Evolutionary conservation across 139 green algal genomes (phyloP), one percentile per base, ranked within the genome.

Genomic region (Nannochloris sp.): DNA sequence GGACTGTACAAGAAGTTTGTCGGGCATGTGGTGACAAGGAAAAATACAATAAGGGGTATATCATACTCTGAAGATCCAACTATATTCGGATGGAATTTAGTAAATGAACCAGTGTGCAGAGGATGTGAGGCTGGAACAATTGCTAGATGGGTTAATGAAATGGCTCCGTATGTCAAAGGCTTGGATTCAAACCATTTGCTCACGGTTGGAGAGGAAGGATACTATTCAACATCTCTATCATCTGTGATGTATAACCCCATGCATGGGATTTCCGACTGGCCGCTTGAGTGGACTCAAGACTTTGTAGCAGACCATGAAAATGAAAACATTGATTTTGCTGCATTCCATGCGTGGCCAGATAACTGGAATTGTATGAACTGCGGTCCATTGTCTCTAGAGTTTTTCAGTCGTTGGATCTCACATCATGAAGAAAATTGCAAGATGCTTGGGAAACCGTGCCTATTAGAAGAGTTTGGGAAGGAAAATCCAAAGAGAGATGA

Each of bases 31-130:
- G 19, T 82, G 29, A 70, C 23, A 5, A 64, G 71, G n/a, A 44
- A 61, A 34, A 84, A 82, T 54, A 69, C 50, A 44, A 78, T 83
- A 57, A 84, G 66, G 4, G 78, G 68, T 14, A 31, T 60, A 6
- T 7, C 16, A 1, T 85, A 89, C 57, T 60, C 21, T 2, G 69
- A 89, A 16, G 85, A 91, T 57, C 82, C 85, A 10, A 84, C 82
- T 43, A 86, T 91, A 64, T 77, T 91, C 37, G 79, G 68, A 1
- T 86, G 78, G 84, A 71, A 87, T 67, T 70, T 94, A 0, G 79
- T 93, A 27, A 94, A 94, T 58, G 87, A 94, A 74, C 86, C 87
- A 1, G 53, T 71, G 15, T 78, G 69, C 57, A 46, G 15, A 48
- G 31, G 11, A 19, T 48, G 25, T 16, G 6, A 12, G 25, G 57